Evolutionary conservation across 2,329 filamentous ascomycete species (phyloP).

Genomic region (Claviceps cyperi): DNA sequence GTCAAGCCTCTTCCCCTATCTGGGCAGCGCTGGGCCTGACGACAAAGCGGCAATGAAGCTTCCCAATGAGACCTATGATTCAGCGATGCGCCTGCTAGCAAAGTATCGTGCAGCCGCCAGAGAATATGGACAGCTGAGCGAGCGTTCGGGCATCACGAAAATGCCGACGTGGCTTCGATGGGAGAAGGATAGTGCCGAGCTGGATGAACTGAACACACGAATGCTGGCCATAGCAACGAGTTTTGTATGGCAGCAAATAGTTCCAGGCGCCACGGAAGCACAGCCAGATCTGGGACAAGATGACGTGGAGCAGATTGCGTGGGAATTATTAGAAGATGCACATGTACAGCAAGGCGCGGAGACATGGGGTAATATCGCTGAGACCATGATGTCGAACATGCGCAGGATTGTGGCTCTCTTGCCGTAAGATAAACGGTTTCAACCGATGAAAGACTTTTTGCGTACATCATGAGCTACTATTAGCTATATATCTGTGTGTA

Average conservation of each 20-base stretch:
- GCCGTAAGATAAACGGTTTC: constrained; percentile 1
- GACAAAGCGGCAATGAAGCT: neutral
- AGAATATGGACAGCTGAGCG: constrained; percentile 13
- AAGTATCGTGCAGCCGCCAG: constrained; percentile 10
- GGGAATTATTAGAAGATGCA: constrained; percentile 17
- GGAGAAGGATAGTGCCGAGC: constrained; percentile 18
- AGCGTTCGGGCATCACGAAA: constrained; percentile 8
- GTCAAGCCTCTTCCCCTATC: neutral
- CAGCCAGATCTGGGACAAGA: constrained; percentile 2
- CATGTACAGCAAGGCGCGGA: constrained; percentile 10
- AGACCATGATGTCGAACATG: constrained; percentile 15
- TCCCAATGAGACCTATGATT: neutral
- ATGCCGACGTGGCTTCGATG: constrained; percentile 18
- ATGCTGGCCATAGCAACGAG: constrained; percentile 11
- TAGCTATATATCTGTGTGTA: no score
- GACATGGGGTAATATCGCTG: constrained; percentile 20
- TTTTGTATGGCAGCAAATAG: constrained; percentile 13
- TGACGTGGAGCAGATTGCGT: constrained; percentile 19
- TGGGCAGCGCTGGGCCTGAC: neutral
- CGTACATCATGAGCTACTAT: no score
- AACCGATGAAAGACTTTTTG: neutral
- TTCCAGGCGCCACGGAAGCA: constrained; percentile 10
- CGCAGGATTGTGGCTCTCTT: constrained; percentile 11
- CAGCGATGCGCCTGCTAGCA: constrained; percentile 4
- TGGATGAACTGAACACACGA: constrained; percentile 15